Base-by-base conservation (phyloP, 2,329 filamentous ascomycete species). In the Mariannaea elegans region DNA sequence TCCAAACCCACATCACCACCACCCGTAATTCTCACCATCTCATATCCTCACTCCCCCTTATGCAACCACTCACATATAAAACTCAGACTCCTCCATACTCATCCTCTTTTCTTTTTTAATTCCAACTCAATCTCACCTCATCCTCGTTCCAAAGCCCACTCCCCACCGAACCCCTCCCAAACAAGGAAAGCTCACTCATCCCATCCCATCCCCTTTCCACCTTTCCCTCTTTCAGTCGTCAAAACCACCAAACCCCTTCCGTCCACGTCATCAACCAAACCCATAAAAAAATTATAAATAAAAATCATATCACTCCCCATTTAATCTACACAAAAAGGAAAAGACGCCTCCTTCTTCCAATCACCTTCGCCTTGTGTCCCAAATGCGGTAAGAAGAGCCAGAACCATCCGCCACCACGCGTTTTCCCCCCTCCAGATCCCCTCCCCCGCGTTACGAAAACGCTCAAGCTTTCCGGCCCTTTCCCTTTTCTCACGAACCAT, bases 381-480 rank as follows among this genome's bases (percentile, higher is more conserved):
- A 32, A 32, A 61, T 52, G 39, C 32, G 53, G 58, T 38, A 61
- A 57, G 7, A 52, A 14, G n/a, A 59, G 16, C n/a, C 19, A 16
- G 16, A n/a, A 21, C 49, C 16, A 36, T 23, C 24, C 38, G 46
- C 54, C 54, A 56, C 54, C 39, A 27, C 54, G 18, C 24, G 7
- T 36, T 39, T 36, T 42, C 10, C 21, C 47, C 9, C 24, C 9
- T 27, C 32, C 9, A 34, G 7, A 19, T 19, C 31, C 41, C 16
- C n/a, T 56, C 38, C 45, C 53, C 53, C 34, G n/a, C 44, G 34
- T 16, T 32, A 49, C 38, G 10, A 34, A 41, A 48, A 39, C 12
- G 53, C 36, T 36, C 91, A 49, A 49, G 48, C 55, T 39, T 29
- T 24, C 29, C 44, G 14, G 36, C 19, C 46, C 46, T 67, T 64